Evolutionary conservation across 768 basidiomycete genomes (phyloP).

Genomic region (Asterophora lycoperdoides): DNA sequence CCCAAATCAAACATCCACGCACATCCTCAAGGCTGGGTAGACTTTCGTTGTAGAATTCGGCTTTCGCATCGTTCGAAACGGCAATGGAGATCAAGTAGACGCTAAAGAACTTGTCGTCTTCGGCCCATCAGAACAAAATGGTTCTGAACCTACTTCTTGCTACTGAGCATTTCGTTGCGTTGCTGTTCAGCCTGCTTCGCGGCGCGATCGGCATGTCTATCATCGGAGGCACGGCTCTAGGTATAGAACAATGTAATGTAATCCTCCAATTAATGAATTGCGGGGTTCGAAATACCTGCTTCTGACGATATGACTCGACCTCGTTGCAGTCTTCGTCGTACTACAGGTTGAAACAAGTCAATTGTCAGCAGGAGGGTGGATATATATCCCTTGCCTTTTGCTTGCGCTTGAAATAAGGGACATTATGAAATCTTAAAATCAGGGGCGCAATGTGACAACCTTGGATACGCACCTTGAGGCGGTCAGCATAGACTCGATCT

Average conservation of each 20-base stretch:
- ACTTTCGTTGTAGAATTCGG: constrained; percentile 67
- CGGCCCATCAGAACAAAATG: neutral
- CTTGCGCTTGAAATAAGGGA: constrained; percentile 42
- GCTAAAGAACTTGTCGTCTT: constrained; percentile 29
- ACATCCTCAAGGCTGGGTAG: constrained; percentile 72
- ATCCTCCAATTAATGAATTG: constrained; percentile 5
- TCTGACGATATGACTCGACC: constrained; percentile 70
- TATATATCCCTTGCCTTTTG: constrained; percentile 44
- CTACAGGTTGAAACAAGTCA: constrained; percentile 34
- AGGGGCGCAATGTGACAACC: neutral
- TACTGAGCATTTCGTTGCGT: constrained; percentile 69
- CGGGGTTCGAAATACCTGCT: constrained; percentile 50
- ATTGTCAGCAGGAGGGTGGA: constrained; percentile 13
- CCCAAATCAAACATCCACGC: constrained; percentile 22
- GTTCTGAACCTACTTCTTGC: constrained; percentile 62
- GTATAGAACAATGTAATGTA: constrained; percentile 2
- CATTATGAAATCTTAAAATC: neutral
- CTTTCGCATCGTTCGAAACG: constrained; percentile 65
- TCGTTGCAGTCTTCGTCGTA: constrained; percentile 79
- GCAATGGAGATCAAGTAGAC: constrained; percentile 67
- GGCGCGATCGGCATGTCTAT: constrained; percentile 70
- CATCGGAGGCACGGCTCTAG: constrained; percentile 65
- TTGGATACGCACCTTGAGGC: constrained; percentile 53
- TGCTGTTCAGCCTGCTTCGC: constrained; percentile 76
- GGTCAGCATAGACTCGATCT: constrained; percentile 63